Conservation (phyloP, 768 basidiomycete genomes). For the Calocybe indica region DNA sequence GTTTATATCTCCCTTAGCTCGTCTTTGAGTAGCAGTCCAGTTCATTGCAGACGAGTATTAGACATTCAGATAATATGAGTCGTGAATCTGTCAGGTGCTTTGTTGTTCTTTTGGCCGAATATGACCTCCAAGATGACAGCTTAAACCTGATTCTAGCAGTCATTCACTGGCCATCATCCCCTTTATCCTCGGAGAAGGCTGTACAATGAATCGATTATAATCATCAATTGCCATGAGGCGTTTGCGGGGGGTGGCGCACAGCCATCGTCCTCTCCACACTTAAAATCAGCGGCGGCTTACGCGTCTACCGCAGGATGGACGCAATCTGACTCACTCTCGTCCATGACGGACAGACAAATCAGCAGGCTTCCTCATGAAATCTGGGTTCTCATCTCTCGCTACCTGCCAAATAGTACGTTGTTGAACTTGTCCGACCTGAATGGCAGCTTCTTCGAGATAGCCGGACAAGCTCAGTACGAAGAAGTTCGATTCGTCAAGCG, state of each 20-base stretch:
- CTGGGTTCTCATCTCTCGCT: slow-evolving; percentile 14
- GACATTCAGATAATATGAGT: too few relatives aligned
- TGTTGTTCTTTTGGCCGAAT: too few relatives aligned
- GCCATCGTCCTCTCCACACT: not conserved
- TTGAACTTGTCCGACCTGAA: slow-evolving; percentile 14
- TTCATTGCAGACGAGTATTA: too few relatives aligned
- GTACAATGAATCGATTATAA: too few relatives aligned
- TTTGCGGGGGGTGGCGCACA: not conserved
- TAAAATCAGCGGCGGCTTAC: not conserved
- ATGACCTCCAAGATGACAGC: too few relatives aligned
- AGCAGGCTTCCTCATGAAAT: slow-evolving; percentile 14
- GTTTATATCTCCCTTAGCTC: too few relatives aligned
- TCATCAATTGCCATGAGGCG: not conserved
- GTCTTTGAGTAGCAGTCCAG: too few relatives aligned
- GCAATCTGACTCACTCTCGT: not conserved
- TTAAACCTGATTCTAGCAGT: too few relatives aligned
- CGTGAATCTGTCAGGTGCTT: too few relatives aligned
- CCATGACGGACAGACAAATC: not conserved
- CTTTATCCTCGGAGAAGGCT: too few relatives aligned
- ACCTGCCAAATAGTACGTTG: slow-evolving; percentile 12
- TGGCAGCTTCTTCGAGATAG: slow-evolving; percentile 13
- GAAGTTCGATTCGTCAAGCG: slow-evolving; percentile 14
- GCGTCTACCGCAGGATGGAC: not conserved
- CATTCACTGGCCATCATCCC: too few relatives aligned
- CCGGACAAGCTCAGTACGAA: slow-evolving; percentile 13